phyloP scores from a whole-genome alignment of 192 early-diverging fungal species.

The Radiomyces spectabilis region DNA sequence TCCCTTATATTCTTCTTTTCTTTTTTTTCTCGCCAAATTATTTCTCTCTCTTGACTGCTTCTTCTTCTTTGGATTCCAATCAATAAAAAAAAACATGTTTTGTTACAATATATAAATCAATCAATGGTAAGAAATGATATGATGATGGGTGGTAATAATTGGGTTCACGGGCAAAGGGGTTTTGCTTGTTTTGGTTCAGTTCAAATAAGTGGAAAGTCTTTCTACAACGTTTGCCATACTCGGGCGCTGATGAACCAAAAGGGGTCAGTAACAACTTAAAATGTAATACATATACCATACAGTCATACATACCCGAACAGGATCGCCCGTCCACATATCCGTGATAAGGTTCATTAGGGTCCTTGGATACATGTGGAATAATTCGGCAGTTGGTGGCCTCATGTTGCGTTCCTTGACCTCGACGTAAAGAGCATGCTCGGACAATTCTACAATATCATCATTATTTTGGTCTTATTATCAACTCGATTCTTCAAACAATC shows the following conservation, averaged over 20 bases:
- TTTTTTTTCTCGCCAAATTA: not conserved
- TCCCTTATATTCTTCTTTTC: not conserved
- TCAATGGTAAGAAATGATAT: too few relatives aligned
- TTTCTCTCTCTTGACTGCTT: not conserved
- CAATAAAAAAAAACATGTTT: too few relatives aligned
- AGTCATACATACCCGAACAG: conserved; percentile 35
- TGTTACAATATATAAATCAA: too few relatives aligned
- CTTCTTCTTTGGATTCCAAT: too few relatives aligned
- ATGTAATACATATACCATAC: too few relatives aligned
- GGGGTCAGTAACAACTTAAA: too few relatives aligned
- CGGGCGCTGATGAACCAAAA: too few relatives aligned
- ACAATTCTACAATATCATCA: conserved; percentile 3
- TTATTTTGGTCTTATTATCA: conserved; percentile 14
- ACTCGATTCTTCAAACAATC: conserved; percentile 31
- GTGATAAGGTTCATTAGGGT: conserved; percentile 53
- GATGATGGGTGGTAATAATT: too few relatives aligned
- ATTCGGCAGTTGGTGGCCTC: conserved; percentile 47
- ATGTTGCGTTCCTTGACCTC: conserved; percentile 51
- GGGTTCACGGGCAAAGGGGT: too few relatives aligned
- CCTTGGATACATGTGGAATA: conserved; percentile 47
- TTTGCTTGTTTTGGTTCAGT: too few relatives aligned
- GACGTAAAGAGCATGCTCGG: conserved; percentile 16
- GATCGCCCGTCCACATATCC: conserved; percentile 67
- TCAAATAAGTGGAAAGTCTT: too few relatives aligned
- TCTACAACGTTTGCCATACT: too few relatives aligned